Evolutionary conservation across 148 eudicot species (phyloP).

Genomic region (Camellia sinensis): DNA sequence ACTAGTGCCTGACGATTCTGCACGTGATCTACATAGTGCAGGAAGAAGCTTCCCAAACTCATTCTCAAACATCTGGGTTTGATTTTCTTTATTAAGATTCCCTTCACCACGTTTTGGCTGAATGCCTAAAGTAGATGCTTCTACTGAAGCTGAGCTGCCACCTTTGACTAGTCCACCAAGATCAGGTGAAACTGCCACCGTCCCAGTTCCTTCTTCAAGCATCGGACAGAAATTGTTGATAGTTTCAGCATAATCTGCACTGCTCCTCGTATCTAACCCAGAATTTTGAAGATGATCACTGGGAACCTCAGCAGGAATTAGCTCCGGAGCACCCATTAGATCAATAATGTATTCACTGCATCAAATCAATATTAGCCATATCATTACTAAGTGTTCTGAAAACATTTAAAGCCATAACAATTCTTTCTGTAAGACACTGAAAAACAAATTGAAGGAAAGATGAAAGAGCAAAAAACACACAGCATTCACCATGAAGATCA

Average conservation of each 20-base stretch:
- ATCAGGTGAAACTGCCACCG: constrained; percentile 32
- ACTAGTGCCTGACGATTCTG: constrained; percentile 27
- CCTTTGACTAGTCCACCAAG: constrained; percentile 31
- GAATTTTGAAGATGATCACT: constrained; percentile 58
- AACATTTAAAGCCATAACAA: background rate
- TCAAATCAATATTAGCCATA: constrained; percentile 19
- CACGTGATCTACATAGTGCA: constrained; percentile 34
- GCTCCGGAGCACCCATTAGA: constrained; percentile 97
- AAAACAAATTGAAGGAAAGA: background rate
- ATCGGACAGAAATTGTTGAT: constrained; percentile 36
- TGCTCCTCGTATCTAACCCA: constrained; percentile 47
- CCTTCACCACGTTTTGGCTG: constrained; percentile 29
- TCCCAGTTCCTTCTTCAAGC: constrained; percentile 37
- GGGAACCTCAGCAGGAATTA: constrained; percentile 94
- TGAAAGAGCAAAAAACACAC: background rate
- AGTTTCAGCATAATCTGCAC: constrained; percentile 40
- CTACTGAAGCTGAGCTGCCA: constrained; percentile 31
- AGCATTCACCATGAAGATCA: background rate
- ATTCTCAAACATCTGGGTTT: constrained; percentile 37
- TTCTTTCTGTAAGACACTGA: background rate
- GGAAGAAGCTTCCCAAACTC: constrained; percentile 40
- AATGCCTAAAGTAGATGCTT: constrained; percentile 23
- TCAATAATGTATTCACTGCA: constrained; percentile 93
- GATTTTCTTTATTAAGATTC: constrained; percentile 28
- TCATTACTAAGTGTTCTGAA: background rate